Base-by-base conservation (phyloP, 2,329 filamentous ascomycete genomes). In the Lasiodiplodia sp. region DNA sequence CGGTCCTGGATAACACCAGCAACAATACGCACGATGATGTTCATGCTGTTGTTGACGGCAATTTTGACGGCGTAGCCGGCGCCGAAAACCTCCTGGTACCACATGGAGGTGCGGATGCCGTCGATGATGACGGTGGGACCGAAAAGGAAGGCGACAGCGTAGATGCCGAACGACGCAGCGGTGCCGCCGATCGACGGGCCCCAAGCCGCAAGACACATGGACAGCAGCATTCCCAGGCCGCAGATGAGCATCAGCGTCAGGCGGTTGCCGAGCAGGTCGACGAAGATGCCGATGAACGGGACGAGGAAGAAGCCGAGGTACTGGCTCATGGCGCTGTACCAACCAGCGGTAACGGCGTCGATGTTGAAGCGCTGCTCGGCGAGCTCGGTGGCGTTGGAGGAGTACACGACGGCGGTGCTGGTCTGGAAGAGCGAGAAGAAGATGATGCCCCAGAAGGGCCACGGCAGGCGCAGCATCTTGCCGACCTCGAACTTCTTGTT, bases 1-100 rank as follows among this genome's bases (percentile, higher is more conserved):
- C 79, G 79, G 67, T 90, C 88, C 71, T 90, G 88, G 0, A 90
- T 83, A 0, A 84, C 85, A 0, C 87, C 87, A 0, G 86, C 84
- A 23, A 88, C 78, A 53, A 89, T 84, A 0, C 86, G 81, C 1
- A 89, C 79, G 65, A 89, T 86, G 69, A 89, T 88, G 69, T 82
- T 88, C 86, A 89, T 89, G 37, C 83, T 85, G 74, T 90, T 90
- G 73, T 89, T 89, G 73, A 89, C 86, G 25, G 85, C 85, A 44
- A 89, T 84, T 69, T 90, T 90, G 68, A 89, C 76, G 0, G 86
- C 82, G 69, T 89, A 89, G 0, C 85, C 88, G 0, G 86, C 85
- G 0, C 87, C 88, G 69, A 89, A 90, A 0, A 88, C 85, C 2
- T 85, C 85, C 68, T 87, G 85, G 31, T 88, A 82, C 85, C 86